A percentile compares a stretch with the other conserved stretches of the same genome.
Conservation (phyloP, 1,284 basidiomycete genomes). For the Leccinum subatratum region DNA sequence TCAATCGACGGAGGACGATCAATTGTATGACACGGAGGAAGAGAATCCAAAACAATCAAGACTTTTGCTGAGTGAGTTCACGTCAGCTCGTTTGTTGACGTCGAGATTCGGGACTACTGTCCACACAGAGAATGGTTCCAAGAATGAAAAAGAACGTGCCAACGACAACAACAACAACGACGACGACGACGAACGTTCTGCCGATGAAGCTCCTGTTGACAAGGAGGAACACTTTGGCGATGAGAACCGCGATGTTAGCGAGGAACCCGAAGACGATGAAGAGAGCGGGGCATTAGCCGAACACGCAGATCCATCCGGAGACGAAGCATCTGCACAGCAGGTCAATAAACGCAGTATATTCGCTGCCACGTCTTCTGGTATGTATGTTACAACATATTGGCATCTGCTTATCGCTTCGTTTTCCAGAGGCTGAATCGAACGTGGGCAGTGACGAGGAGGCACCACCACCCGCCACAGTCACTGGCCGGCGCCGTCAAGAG, state of each 20-base stretch:
- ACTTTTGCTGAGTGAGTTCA: background rate
- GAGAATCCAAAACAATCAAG: background rate
- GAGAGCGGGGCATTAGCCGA: background rate
- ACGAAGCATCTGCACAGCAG: background rate
- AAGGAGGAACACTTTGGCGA: background rate
- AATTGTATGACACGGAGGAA: background rate
- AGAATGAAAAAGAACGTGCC: background rate
- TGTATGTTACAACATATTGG: background rate
- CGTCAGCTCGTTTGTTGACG: background rate
- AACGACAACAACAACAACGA: no score
- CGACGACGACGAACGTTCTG: background rate
- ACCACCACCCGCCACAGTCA: background rate
- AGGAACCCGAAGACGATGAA: background rate
- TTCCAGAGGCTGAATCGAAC: background rate
- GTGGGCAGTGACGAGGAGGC: background rate
- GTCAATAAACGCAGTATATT: background rate
- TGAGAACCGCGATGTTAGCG: background rate
- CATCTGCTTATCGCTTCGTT: background rate
- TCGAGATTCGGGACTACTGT: background rate
- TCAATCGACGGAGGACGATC: background rate
- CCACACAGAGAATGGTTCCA: background rate
- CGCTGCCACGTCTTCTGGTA: background rate
- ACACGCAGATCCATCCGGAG: background rate
- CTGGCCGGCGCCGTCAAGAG: background rate
- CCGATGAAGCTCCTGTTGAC: background rate